Base-by-base conservation (phyloP, 2,329 filamentous ascomycete genomes). In the Ophiostoma perfectum region DNA sequence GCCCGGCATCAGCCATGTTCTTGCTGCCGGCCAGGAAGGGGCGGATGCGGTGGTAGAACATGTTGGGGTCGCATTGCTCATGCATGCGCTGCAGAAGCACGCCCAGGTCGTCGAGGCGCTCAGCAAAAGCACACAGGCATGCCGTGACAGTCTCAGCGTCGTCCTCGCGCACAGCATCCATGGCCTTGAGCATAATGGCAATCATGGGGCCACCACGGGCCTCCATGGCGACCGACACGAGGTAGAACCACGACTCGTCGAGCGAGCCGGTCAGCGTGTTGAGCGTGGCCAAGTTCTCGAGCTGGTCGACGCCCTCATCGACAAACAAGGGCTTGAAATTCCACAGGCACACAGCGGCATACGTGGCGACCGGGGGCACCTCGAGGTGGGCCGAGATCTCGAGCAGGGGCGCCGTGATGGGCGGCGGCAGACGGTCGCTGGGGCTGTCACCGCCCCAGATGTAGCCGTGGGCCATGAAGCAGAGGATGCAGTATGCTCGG, bases 191-290 rank as follows among this genome's bases (percentile, higher is more conserved):
- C 92, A 97, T 97, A 69, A 97, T 81, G 0, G 93, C 88, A 67
- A 99, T 88, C 69, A 93, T 90, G 3, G 93, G 91, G 0, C 89
- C 95, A 39, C 92, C 94, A 68, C 92, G 89, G 67, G 93, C 93
- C 79, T 99, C 95, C 72, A 99, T 97, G 71, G 94, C 95, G 3
- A 97, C 91, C 0, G 93, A 97, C 66, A 98, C 88, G 12, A 99
- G 84, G 77, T 98, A 99, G 77, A 99, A 99, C 95, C 95, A 99
- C 71, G 95, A 97, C 80, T 99, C 95, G 76, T 99, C 95, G 68
- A 96, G 82, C 7, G 93, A 93, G 66, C 95, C 95, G 16, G 95
- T 98, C 76, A 97, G 96, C 16, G 95, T 97, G 74, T 88, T 87
- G 70, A 98, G 83, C 2, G 92, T 95, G 55, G 92, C 88, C 68